Evolutionary conservation across 1,284 basidiomycete species (phyloP), one percentile per base, ranked within the genome.

Genomic region (Boletus smithii): DNA sequence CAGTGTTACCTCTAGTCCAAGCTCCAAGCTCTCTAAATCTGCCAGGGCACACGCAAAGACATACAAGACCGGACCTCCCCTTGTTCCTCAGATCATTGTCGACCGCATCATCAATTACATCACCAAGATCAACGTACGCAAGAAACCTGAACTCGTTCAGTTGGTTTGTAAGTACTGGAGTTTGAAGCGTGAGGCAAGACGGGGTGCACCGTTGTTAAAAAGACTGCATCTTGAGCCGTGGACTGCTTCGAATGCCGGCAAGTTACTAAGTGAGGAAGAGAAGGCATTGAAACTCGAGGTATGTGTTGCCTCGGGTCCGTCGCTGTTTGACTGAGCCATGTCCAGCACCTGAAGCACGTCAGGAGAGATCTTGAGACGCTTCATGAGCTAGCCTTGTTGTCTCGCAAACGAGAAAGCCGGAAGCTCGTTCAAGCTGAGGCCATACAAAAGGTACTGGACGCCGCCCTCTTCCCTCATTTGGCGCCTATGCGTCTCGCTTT

Each of bases 181-280:
- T 63, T 67, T 99, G 66, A 98, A 99, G 69, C 75, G 95, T 5
- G 95, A 99, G 66, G 90, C 83, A 1, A 79, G 95, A 50, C 73
- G 95, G 34, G 97, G 97, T 3, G 97, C 97, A 3, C 95, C 95
- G 2, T 68, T 99, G 43, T 71, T 99, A 57, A 99, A 98, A 69
- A 70, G 97, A 41, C 68, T 99, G 44, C 95, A 99, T 70, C 74
- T 99, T 26, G 95, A 99, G 73, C 97, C 95, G 0, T 99, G 95
- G 97, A 97, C 95, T 0, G 90, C 92, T 1, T 82, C 79, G 20
- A 79, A 80, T 16, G 76, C 78, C 2, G 57, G 58, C 1, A 82
- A 80, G 55, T 70, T 81, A 33, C 77, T 90, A 58, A 88, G 81
- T 2, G 89, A 93, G 27, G 88, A 91, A 52, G 91, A 97, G 54